phyloP scores from a whole-genome alignment of 495 filamentous ascomycete genomes.

The Penicillium subrubescens region DNA sequence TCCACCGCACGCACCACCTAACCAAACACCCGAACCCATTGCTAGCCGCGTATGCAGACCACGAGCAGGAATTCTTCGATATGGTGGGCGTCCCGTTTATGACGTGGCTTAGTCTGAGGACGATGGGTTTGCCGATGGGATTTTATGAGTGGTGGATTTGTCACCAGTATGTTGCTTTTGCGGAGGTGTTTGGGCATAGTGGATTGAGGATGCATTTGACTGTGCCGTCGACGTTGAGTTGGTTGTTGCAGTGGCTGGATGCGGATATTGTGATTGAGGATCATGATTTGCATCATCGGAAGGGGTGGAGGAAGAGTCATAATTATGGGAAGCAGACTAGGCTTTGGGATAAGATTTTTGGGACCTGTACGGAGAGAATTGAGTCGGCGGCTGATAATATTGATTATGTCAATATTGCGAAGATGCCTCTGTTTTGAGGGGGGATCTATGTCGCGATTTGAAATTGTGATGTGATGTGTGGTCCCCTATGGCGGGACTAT shows the following conservation, averaged over 20 bases:
- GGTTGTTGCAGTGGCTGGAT: slow-evolving; percentile 37
- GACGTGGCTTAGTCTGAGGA: slow-evolving; percentile 35
- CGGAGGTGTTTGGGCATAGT: slow-evolving; percentile 44
- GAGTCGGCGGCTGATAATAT: slow-evolving; percentile 37
- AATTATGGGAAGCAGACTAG: slow-evolving; percentile 50
- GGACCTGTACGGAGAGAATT: slow-evolving; percentile 40
- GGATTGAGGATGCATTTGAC: slow-evolving; percentile 41
- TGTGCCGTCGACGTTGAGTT: slow-evolving; percentile 37
- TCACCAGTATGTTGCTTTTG: slow-evolving; percentile 43
- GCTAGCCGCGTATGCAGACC: slow-evolving; percentile 45
- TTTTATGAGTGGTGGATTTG: slow-evolving; percentile 52
- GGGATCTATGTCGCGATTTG: background rate
- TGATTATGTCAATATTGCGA: slow-evolving; percentile 39
- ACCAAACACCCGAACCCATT: slow-evolving; percentile 48
- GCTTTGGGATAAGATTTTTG: slow-evolving; percentile 46
- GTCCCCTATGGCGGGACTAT: background rate
- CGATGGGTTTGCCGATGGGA: slow-evolving; percentile 40
- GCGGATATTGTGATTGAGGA: slow-evolving; percentile 47
- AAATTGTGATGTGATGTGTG: background rate
- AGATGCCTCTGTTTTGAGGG: slow-evolving; percentile 30
- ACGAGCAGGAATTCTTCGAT: slow-evolving; percentile 48
- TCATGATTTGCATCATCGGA: slow-evolving; percentile 48
- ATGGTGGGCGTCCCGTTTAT: slow-evolving; percentile 44
- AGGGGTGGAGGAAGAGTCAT: slow-evolving; percentile 47
- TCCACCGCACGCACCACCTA: slow-evolving; percentile 47